Evolutionary conservation across 257 asterid species (phyloP).

Genomic region (Przewalskia tangutica): DNA sequence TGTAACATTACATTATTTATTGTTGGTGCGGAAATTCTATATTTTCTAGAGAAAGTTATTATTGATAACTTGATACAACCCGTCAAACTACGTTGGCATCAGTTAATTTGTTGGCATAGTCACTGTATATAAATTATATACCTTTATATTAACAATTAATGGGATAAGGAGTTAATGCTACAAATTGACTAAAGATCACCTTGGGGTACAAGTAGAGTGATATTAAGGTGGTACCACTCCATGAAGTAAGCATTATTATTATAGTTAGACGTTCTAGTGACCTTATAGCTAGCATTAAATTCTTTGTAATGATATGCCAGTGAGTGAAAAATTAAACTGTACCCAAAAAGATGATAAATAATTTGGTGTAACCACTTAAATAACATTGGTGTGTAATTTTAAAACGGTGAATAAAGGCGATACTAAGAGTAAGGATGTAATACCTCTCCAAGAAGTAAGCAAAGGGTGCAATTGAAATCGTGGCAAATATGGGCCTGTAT

Average conservation of each 20-base stretch:
- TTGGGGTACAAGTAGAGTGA: not conserved
- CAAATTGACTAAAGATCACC: not conserved
- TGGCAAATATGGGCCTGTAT: constrained; percentile 65
- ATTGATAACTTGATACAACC: not conserved
- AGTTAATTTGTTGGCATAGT: no score
- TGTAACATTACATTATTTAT: no score
- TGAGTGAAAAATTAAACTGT: not conserved
- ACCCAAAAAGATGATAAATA: not conserved
- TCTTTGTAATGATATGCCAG: not conserved
- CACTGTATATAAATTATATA: no score
- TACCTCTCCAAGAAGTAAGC: constrained; percentile 82
- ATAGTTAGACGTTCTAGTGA: not conserved
- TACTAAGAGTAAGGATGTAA: not conserved
- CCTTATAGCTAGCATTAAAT: not conserved
- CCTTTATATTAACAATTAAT: no score
- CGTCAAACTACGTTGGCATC: no score
- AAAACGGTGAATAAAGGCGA: no score
- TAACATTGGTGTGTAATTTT: not conserved
- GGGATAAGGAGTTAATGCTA: no score
- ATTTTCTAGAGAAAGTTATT: not conserved
- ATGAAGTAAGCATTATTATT: not conserved
- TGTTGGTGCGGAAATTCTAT: not conserved
- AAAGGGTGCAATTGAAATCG: constrained; percentile 45
- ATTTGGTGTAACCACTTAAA: not conserved
- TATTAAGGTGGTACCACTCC: not conserved